Evolutionary conservation across 2,329 filamentous ascomycete species (phyloP).

Genomic region (Ophiostoma angusticollis): DNA sequence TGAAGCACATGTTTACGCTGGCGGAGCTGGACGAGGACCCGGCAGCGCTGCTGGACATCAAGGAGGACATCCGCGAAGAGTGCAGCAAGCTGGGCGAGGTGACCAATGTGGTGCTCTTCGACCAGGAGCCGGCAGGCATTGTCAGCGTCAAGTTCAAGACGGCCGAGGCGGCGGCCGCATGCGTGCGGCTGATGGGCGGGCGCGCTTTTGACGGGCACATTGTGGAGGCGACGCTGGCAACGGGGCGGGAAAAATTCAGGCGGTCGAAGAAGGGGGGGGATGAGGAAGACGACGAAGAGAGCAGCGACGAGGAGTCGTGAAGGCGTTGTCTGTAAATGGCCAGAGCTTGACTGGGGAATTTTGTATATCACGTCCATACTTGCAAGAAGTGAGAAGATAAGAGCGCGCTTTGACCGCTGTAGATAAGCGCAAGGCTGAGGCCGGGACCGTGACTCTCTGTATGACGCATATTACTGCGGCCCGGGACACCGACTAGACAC

Average conservation of each 20-base stretch:
- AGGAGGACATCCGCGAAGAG: constrained; percentile 85
- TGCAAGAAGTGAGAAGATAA: too few species aligned
- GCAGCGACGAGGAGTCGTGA: constrained; percentile 17
- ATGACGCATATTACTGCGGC: too few species aligned
- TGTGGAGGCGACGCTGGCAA: constrained; percentile 58
- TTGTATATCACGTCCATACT: too few species aligned
- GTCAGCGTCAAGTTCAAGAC: constrained; percentile 73
- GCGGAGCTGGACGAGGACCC: constrained; percentile 76
- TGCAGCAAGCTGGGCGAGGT: constrained; percentile 76
- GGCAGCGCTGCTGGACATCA: constrained; percentile 74
- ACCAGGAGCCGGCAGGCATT: constrained; percentile 72
- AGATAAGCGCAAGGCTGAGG: too few species aligned
- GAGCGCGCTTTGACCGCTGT: too few species aligned
- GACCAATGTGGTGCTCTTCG: constrained; percentile 83
- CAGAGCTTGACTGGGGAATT: too few species aligned
- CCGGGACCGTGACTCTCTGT: too few species aligned
- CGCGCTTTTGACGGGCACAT: constrained; percentile 62
- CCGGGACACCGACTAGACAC: too few species aligned
- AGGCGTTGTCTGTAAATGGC: too few species aligned
- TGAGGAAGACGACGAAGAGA: constrained; percentile 12
- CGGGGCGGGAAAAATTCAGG: constrained; percentile 52
- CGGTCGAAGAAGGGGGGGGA: constrained; percentile 16
- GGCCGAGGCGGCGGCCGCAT: constrained; percentile 56
- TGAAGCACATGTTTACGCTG: constrained; percentile 89
- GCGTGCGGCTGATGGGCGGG: constrained; percentile 64